phyloP scores from a whole-genome alignment of 2,329 filamentous ascomycete species.

The Fusarium armeniacum region DNA sequence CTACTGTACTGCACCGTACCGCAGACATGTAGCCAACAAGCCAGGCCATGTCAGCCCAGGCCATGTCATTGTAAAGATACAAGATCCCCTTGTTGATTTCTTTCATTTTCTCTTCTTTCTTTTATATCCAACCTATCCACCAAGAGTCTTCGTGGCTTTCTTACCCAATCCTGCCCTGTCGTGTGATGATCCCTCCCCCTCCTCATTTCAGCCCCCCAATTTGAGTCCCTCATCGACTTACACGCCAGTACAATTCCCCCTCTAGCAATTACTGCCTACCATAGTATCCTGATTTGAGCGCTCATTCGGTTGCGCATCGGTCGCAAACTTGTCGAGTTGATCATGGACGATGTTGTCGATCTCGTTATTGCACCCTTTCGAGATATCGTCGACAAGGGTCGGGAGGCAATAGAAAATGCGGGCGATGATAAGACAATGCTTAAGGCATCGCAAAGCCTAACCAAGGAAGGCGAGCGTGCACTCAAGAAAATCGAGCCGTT shows the following conservation, averaged over 20 bases:
- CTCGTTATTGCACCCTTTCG: conserved; percentile 66
- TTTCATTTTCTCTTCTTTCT: conserved; percentile 23
- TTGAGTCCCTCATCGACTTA: conserved; percentile 47
- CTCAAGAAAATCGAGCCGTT: conserved; percentile 66
- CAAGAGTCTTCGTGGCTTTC: conserved; percentile 14
- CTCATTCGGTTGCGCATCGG: conserved; percentile 3
- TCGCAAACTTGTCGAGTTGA: conserved; percentile 11
- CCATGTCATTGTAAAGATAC: conserved; percentile 22
- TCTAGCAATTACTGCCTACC: conserved; percentile 16
- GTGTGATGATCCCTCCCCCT: conserved; percentile 42
- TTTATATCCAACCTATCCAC: conserved; percentile 13
- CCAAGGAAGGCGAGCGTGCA: conserved; percentile 64
- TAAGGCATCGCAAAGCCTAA: conserved; percentile 63
- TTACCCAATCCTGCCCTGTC: conserved; percentile 35
- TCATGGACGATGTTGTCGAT: conserved; percentile 59
- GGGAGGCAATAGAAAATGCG: conserved; percentile 62
- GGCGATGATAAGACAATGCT: conserved; percentile 62
- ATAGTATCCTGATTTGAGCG: conserved; percentile 1
- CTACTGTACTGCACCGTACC: conserved; percentile 10
- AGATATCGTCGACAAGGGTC: conserved; percentile 67
- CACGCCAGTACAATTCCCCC: conserved; percentile 39
- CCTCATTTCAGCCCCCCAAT: conserved; percentile 23
- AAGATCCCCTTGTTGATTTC: conserved; percentile 26
- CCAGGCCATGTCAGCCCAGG: not conserved
- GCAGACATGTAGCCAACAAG: not conserved